Base-by-base conservation (phyloP, 2,329 filamentous ascomycete genomes). In the Hypoxylon sp. region DNA sequence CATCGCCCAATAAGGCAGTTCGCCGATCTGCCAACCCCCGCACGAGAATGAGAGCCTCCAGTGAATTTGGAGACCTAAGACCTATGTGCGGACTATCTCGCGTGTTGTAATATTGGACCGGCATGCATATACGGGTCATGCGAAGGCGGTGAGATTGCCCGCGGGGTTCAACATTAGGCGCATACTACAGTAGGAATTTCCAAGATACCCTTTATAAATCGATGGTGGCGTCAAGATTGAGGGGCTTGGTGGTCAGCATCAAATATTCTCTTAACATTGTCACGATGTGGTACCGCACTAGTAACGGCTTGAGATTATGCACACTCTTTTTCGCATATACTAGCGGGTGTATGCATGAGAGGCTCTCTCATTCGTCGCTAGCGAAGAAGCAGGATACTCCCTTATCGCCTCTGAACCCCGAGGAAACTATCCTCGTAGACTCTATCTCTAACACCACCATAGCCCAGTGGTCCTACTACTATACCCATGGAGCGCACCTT, bases 391-490 rank as follows among this genome's bases (percentile, higher is more conserved):
- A 74, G 42, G 29, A 63, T 24, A 75, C 72, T 39, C 69, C 74
- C 4, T 55, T 68, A 3, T 44, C 64, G 8, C 65, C 74, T 19
- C 64, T 78, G 22, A 75, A 19, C 9, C 61, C 71, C 8, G 71
- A 78, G 14, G 77, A 78, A 60, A 48, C 70, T 11, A 72, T 64
- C 0, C 71, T 79, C 3, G 73, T 77, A 10, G 71, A 74, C 11
- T 62, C 75, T 2, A 67, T 79, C 3, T 76, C 75, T 2, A 78
- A 75, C 48, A 73, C 74, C 9, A 76, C 64, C 2, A 68, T 79
- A 19, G 72, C 73, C 5, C 71, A 76, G 60, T 79, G 77, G 77
- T 77, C 77, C 6, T 76, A 78, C 48, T 78, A 79, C 37, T 79
- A 79, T 35, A 78, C 76, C 10, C 75, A 78, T 52, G 76, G 77